Evolutionary conservation across 176 grass and related monocot species (phyloP).

Genomic region (Olyra latifolia): DNA sequence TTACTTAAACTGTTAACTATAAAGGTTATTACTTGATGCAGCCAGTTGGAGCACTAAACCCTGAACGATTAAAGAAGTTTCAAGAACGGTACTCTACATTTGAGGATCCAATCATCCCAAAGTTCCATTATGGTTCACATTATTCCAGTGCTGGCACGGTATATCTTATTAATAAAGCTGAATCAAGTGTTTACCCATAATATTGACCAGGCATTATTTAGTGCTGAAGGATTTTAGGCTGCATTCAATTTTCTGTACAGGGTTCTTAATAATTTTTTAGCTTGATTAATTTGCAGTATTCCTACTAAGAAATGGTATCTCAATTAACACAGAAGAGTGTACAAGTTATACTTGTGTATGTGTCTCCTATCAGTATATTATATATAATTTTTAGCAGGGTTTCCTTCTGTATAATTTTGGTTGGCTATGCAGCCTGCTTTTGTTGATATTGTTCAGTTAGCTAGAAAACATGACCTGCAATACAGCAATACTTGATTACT

Average conservation of each 20-base stretch:
- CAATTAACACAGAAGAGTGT: conserved; percentile 9
- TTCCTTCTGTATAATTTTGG: not conserved
- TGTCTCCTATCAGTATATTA: conserved; percentile 12
- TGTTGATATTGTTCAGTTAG: conserved; percentile 17
- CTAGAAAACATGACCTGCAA: conserved; percentile 16
- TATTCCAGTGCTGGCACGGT: conserved; percentile 99
- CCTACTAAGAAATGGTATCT: conserved; percentile 13
- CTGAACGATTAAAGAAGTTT: conserved; percentile 86
- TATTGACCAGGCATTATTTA: conserved; percentile 14
- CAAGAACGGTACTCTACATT: conserved; percentile 95
- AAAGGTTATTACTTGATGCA: conserved; percentile 55
- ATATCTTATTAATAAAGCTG: conserved; percentile 41
- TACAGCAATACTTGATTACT: conserved; percentile 24
- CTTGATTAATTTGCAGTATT: conserved; percentile 1
- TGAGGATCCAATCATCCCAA: conserved; percentile 96
- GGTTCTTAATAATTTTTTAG: not conserved
- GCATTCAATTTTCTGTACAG: conserved; percentile 17
- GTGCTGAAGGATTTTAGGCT: not conserved
- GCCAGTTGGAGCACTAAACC: conserved; percentile 92
- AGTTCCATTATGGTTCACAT: conserved; percentile 98
- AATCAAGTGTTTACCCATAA: conserved; percentile 22
- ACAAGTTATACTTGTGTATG: not conserved
- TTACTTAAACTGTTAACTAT: conserved; percentile 26
- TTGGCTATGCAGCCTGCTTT: conserved; percentile 8
- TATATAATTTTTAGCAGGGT: conserved; percentile 7